These are phyloP conservation scores for Thuidium tamariscinum DNA, from an alignment of 225 moss, liverwort and hornwort genomes.

Conservation along the genomic window DNA sequence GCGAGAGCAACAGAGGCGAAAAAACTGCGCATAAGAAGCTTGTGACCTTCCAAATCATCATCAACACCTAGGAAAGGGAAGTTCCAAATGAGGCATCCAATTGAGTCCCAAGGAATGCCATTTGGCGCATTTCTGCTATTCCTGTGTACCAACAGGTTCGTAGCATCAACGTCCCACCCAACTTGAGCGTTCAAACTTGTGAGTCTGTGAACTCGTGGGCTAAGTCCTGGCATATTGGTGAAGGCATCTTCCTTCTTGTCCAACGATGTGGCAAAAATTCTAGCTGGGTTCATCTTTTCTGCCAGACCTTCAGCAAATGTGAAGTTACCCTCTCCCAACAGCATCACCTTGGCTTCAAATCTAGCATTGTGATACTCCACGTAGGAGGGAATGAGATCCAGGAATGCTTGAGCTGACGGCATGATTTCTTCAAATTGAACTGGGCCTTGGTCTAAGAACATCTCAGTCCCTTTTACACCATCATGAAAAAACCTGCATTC, in stretches of 20 bases:
- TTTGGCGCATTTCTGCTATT: background rate
- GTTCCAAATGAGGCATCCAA: constrained; percentile 57
- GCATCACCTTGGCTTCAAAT: constrained; percentile 4
- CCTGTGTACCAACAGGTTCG: constrained; percentile 3
- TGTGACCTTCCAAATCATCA: constrained; percentile 28
- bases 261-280: constrained; percentile 44
- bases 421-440: constrained; percentile 32
- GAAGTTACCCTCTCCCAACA: constrained; percentile 57
- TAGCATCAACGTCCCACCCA: constrained; percentile 44
- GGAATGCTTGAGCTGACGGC: constrained; percentile 24
- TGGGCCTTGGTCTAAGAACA: constrained; percentile 6
- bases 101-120: constrained; percentile 27
- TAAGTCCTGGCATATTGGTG: constrained; percentile 2
- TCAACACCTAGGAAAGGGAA: constrained; percentile 45
- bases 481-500: constrained; percentile 31
- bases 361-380: background rate
- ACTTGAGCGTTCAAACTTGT: constrained; percentile 6
- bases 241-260: constrained; percentile 17
- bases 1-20: constrained; percentile 31
- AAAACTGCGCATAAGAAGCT: constrained; percentile 33
- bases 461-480: background rate
- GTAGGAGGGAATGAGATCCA: constrained; percentile 28
- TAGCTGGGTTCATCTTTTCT: constrained; percentile 7
- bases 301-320: constrained; percentile 41
- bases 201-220: constrained; percentile 5